phyloP scores from a whole-genome alignment of 371 early-diverging fungal species.

The Entomophthora muscae region DNA sequence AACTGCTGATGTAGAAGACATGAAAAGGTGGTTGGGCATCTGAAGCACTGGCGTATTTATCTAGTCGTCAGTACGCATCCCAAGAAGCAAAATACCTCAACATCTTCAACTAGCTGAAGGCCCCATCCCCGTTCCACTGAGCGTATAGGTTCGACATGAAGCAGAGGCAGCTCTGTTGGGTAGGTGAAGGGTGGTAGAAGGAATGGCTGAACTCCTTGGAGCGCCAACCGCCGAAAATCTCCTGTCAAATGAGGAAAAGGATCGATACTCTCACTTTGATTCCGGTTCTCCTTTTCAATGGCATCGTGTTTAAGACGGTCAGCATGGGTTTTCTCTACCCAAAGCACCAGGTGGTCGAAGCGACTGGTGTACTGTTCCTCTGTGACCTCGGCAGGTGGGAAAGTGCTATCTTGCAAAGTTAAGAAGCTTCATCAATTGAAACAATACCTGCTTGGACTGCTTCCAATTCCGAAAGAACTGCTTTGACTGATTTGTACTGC shows the following conservation, averaged over 20 bases:
- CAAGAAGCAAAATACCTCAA: not conserved
- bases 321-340: not conserved
- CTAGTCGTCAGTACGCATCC: not conserved
- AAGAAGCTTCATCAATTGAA: not conserved
- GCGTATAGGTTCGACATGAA: not conserved
- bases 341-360: not conserved
- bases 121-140: not conserved
- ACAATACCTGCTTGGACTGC: not conserved
- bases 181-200: not conserved
- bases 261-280: not conserved
- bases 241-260: not conserved
- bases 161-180: not conserved
- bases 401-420: not conserved
- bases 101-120: not conserved
- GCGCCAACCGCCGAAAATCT: not conserved
- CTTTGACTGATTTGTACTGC: not conserved
- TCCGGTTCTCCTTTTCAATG: not conserved
- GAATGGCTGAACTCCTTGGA: not conserved
- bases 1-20: not conserved
- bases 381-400: not conserved
- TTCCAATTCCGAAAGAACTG: not conserved
- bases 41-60: not conserved
- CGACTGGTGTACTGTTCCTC: not conserved
- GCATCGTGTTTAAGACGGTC: not conserved
- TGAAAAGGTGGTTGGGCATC: not conserved